A percentile compares a stretch with the other conserved stretches of the same genome.
These are phyloP conservation scores for Mycocentrospora acerina DNA, from an alignment of 2,329 filamentous ascomycete species.

Conservation along the genomic window DNA sequence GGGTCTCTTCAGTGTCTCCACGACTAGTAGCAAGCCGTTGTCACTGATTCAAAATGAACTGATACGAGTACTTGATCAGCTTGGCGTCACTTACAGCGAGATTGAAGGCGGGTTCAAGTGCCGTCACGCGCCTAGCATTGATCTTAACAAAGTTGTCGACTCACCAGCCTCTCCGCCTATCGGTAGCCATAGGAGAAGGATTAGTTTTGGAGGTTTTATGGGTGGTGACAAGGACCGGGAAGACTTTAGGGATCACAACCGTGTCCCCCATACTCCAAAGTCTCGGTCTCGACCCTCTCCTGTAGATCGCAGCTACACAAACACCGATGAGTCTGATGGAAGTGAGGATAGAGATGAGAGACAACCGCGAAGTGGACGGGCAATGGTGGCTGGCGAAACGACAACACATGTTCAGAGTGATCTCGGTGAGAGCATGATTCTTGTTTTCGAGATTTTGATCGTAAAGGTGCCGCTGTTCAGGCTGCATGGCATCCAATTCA, in stretches of 20 bases:
- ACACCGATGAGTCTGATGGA: constrained; percentile 83
- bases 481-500: constrained; percentile 96
- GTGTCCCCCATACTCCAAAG: constrained; percentile 53
- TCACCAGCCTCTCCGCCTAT: constrained; percentile 39
- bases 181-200: constrained; percentile 67
- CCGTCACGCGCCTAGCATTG: constrained; percentile 84
- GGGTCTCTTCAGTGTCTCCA: constrained; percentile 94
- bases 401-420: constrained; percentile 91
- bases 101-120: constrained; percentile 94
- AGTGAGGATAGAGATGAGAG: constrained; percentile 59
- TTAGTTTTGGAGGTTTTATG: constrained; percentile 77
- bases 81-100: constrained; percentile 88
- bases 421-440: constrained; percentile 76
- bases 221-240: constrained; percentile 60
- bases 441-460: constrained; percentile 94
- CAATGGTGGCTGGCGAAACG: constrained; percentile 73
- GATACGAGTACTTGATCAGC: constrained; percentile 81
- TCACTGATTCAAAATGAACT: constrained; percentile 84
- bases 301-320: constrained; percentile 74
- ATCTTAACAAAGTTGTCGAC: constrained; percentile 73
- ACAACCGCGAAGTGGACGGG: constrained; percentile 22
- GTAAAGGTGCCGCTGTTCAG: constrained; percentile 95
- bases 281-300: constrained; percentile 48
- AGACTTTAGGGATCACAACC: constrained; percentile 66
- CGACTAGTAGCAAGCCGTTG: constrained; percentile 89